Conservation (phyloP, 2,329 filamentous ascomycete species). For the Coniochaeta sp. region DNA sequence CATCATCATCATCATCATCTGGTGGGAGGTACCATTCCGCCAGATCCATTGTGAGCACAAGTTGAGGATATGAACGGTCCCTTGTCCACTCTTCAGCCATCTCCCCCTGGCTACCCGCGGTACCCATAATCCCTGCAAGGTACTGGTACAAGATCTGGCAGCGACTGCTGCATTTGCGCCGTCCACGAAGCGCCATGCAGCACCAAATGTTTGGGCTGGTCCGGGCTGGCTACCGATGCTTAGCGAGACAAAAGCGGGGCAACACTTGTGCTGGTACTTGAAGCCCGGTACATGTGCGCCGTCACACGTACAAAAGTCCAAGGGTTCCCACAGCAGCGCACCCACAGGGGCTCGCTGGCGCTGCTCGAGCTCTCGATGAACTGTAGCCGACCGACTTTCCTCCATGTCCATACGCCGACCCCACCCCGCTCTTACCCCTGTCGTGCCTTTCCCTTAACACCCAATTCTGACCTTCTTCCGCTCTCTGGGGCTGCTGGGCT, state of each 20-base stretch:
- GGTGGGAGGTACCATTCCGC: conserved; percentile 2
- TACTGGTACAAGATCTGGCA: not conserved
- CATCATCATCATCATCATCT: not conserved
- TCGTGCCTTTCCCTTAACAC: not conserved
- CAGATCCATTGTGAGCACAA: not conserved
- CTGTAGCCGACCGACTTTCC: not conserved
- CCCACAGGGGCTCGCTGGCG: not conserved
- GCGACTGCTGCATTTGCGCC: not conserved
- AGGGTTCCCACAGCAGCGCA: not conserved
- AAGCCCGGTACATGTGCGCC: not conserved
- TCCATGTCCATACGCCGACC: not conserved
- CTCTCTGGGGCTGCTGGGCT: not conserved
- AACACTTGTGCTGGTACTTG: not conserved
- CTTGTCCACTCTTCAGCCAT: not conserved
- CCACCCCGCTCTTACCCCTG: not conserved
- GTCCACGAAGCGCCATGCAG: not conserved
- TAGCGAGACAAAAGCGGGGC: conserved; percentile 14
- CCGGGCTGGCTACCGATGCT: conserved; percentile 9
- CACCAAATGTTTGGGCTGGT: not conserved
- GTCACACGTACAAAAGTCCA: conserved; percentile 6
- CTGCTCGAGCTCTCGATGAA: not conserved
- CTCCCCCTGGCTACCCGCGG: not conserved
- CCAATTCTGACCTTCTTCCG: not conserved
- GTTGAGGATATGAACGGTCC: not conserved
- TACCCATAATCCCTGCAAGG: not conserved